Evolutionary conservation across 305 asterid genomes (phyloP).

Genomic region (Plantago coronopus): DNA sequence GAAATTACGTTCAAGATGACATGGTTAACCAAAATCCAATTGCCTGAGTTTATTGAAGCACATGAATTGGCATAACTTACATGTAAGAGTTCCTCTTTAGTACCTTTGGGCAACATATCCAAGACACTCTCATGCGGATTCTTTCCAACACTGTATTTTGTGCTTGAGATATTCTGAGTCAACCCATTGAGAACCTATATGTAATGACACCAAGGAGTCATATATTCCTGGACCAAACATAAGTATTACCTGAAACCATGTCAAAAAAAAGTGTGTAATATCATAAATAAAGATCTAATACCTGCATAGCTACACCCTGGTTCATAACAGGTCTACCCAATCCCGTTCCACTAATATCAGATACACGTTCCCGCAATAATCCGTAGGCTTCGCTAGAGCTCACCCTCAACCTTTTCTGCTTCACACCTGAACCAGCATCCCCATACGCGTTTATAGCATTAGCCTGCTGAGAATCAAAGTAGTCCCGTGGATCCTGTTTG

Average conservation of each 20-base stretch:
- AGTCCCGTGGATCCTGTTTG: slow-evolving; percentile 93
- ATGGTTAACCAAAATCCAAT: slow-evolving; percentile 11
- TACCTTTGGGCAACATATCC: slow-evolving; percentile 69
- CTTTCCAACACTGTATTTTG: slow-evolving; percentile 81
- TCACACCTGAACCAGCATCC: slow-evolving; percentile 56
- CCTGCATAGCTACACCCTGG: slow-evolving; percentile 82
- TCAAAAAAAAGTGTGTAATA: slow-evolving; percentile 15
- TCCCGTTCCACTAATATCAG: slow-evolving; percentile 56
- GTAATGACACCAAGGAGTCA: slow-evolving; percentile 23
- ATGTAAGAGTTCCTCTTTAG: slow-evolving; percentile 68
- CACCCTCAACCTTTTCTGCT: slow-evolving; percentile 45
- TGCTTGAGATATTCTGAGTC: slow-evolving; percentile 82
- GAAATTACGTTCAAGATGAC: slow-evolving; percentile 15
- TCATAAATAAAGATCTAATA: slow-evolving; percentile 20
- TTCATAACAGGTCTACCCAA: slow-evolving; percentile 60
- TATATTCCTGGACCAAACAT: slow-evolving; percentile 25
- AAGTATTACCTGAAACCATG: slow-evolving; percentile 9
- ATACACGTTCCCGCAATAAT: slow-evolving; percentile 45
- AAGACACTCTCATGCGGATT: slow-evolving; percentile 73
- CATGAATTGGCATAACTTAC: slow-evolving; percentile 43
- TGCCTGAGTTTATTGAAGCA: slow-evolving; percentile 6
- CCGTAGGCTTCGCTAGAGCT: slow-evolving; percentile 64
- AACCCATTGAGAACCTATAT: slow-evolving; percentile 67
- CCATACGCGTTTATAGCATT: slow-evolving; percentile 75
- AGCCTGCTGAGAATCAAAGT: slow-evolving; percentile 91